These are phyloP conservation scores for Skeletonema tropicum DNA, from an alignment of 108 stramenopile genomes.

Conservation along the genomic window DNA sequence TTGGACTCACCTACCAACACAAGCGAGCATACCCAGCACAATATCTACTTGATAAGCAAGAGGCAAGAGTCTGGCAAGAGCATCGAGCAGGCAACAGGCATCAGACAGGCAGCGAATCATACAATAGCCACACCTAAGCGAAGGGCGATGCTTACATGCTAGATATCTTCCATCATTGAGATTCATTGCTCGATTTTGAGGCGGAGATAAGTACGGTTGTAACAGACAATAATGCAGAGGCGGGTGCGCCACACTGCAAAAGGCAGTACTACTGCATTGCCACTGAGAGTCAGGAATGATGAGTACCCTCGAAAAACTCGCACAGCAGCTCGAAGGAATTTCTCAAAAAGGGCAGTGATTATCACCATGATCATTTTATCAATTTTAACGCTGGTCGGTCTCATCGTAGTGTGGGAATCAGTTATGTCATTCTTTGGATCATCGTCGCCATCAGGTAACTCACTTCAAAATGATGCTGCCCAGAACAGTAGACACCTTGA, in stretches of 20 bases:
- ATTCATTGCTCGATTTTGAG: no score
- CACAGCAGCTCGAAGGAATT: background rate
- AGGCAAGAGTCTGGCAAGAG: no score
- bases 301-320: background rate
- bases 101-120: no score
- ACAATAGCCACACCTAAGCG: no score
- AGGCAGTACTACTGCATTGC: background rate
- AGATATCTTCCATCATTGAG: no score
- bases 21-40: no score
- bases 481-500: background rate
- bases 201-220: no score
- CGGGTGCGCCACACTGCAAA: background rate
- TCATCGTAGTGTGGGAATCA: background rate
- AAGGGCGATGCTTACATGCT: no score
- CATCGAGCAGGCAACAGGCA: no score
- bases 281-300: background rate
- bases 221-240: background rate
- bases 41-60: no score
- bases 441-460: background rate
- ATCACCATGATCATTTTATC: background rate
- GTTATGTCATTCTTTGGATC: background rate
- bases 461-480: background rate
- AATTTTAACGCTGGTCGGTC: background rate
- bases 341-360: background rate
- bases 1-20: no score